phyloP scores from a whole-genome alignment of 805 yeast genomes.

The Teunomyces gatunensis region DNA sequence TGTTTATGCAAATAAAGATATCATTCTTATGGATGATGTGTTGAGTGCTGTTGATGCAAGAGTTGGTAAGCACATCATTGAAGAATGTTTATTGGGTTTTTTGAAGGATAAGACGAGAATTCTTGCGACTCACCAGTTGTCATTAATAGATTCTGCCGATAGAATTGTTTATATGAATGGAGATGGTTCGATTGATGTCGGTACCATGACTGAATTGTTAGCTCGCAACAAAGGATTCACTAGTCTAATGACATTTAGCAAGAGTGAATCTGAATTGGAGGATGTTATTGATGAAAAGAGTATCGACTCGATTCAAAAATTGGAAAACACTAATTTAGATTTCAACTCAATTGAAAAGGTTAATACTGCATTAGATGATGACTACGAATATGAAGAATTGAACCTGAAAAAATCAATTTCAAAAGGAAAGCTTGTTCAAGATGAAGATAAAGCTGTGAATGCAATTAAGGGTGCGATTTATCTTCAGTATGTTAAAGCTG shows the following conservation, averaged over 20 bases:
- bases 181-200: slow-evolving; percentile 30
- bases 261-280: background rate
- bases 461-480: slow-evolving; percentile 12
- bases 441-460: slow-evolving; percentile 16
- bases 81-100: slow-evolving; percentile 27
- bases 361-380: background rate
- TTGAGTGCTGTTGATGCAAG: slow-evolving; percentile 39
- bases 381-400: background rate
- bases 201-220: slow-evolving; percentile 25
- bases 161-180: slow-evolving; percentile 30
- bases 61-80: slow-evolving; percentile 36
- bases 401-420: background rate
- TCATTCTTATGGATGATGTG: slow-evolving; percentile 36
- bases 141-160: slow-evolving; percentile 32
- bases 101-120: slow-evolving; percentile 27
- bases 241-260: slow-evolving; percentile 3
- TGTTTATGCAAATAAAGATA: slow-evolving; percentile 30
- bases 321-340: background rate
- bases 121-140: slow-evolving; percentile 38
- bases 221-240: slow-evolving; percentile 4
- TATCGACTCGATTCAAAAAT: background rate
- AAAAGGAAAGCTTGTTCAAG: slow-evolving; percentile 18
- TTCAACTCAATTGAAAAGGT: background rate
- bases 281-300: slow-evolving; percentile 6
- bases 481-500: slow-evolving; percentile 11